Base-by-base conservation (phyloP, 768 basidiomycete species). In the Jaapia argillacea region DNA sequence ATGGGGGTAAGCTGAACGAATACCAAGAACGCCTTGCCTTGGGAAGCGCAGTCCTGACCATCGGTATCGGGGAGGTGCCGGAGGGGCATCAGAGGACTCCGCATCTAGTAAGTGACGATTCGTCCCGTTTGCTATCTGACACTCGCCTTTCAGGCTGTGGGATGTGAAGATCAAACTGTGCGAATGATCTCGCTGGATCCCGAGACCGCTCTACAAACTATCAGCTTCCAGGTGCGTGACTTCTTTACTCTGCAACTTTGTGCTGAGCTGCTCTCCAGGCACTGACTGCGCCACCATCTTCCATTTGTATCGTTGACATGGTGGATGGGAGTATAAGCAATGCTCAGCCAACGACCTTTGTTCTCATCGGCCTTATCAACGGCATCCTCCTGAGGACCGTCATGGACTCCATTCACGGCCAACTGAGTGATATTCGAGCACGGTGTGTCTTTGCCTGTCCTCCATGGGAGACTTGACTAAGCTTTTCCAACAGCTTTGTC, bases 151-250 rank as follows among this genome's bases (percentile, higher is more conserved):
- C 55, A 96, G 90, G 94, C 96, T 39, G 96, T 99, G 35, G 96
- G 96, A 22, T 99, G 96, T 57, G 96, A 98, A 60, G 96, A 99
- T 53, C 92, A 96, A 56, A 99, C 96, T 7, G 96, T 99, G 48
- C 88, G 93, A 40, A 89, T 99, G 54, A 87, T 99, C 48, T 98
- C 96, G 3, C 69, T 99, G 43, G 96, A 98, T 58, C 91, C 92
- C 1, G 96, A 99, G 48, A 93, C 72, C 54, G 97, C 96, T 0
- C 71, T 99, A 18, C 91, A 94, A 54, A 93, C 91, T 0, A 91
- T 98, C 52, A 91, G 88, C 69, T 68, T 98, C 46, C 93, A n/a
- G n/a, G n/a, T n/a, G n/a, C n/a, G n/a, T n/a, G n/a, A n/a, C n/a
- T n/a, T n/a, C n/a, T n/a, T n/a, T n/a, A n/a, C n/a, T n/a, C n/a